Base-by-base conservation (phyloP, 2,329 filamentous ascomycete species). In the Sporothrix sp. region DNA sequence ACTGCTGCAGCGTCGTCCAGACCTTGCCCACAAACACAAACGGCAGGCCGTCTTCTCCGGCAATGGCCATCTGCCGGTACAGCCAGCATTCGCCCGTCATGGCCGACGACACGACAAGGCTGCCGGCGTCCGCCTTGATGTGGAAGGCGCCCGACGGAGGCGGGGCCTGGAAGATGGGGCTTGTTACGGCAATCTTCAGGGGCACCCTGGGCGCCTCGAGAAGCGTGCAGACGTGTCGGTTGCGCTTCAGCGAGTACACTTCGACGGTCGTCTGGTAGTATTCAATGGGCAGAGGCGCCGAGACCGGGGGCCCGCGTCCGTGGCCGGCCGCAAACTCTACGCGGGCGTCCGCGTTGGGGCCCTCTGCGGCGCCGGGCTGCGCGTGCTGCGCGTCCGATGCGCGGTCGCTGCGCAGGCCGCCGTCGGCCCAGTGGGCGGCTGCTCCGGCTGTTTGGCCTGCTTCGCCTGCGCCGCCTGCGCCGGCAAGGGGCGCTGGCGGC, bases 251-350 rank as follows among this genome's bases (percentile, higher is more conserved):
- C 1, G 90, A 96, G 65, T 91, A 95, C 0, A 97, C 72, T 58
- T 96, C 88, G 6, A 95, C 87, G 0, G 84, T 84, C 0, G 90
- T 96, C 65, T 95, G 89, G 61, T 91, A 94, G 42, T 75, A 74
- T 45, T 79, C 76, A 52, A 82, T 67, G 48, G 64, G 59, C 51
- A 59, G 59, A 40, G 59, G 61, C 6, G 23, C 35, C 2, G 44
- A 18, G 32, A 25, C 10, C n/a, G n/a, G n/a, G n/a, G 2, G 35
- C 18, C 9, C 48, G 14, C 25, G 5, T 28, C 25, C 25, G 10
- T 28, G 5, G 2, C 32, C 36, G 4, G 28, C 23, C 7, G 21
- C 14, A 4, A 50, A 62, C 20, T 55, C 57, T 28, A 58, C 57
- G 37, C 57, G 59, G 8, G 58, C 51, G 16, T 46, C 53, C 6